Percentiles rank a stretch among this genome's conserved stretches.
phyloP scores from a whole-genome alignment of 352 stramenopile species.

The Elongisporangium prolatum region DNA sequence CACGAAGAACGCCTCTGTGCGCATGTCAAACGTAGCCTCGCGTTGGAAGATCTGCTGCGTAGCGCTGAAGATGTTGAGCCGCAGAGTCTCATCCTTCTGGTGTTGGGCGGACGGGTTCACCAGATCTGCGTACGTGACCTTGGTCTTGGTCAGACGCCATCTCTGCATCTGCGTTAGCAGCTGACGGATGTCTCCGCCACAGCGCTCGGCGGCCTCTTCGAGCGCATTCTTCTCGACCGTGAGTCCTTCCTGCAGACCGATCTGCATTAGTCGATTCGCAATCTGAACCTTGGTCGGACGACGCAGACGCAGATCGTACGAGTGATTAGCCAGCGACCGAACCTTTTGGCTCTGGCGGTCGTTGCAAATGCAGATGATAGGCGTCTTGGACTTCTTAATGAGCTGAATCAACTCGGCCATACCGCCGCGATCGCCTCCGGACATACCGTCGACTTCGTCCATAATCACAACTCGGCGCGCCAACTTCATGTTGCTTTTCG shows the following conservation, averaged over 20 bases:
- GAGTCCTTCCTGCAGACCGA: slow-evolving; percentile 88
- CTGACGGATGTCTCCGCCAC: slow-evolving; percentile 97
- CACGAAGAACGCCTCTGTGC: slow-evolving; percentile 98
- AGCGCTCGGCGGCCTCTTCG: slow-evolving; percentile 95
- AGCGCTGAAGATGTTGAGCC: slow-evolving; percentile 94
- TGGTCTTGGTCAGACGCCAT: slow-evolving; percentile 84
- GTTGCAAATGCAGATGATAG: slow-evolving; percentile 99
- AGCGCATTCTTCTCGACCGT: slow-evolving; percentile 95
- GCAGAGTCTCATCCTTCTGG: slow-evolving; percentile 92
- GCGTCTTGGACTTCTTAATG: slow-evolving; percentile 98
- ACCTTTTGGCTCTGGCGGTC: slow-evolving; percentile 96
- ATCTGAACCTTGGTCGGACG: slow-evolving; percentile 93
- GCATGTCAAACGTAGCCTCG: slow-evolving; percentile 66
- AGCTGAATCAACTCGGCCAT: slow-evolving; percentile 98
- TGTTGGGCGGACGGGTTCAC: slow-evolving; percentile 72
- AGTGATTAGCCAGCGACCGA: slow-evolving; percentile 95
- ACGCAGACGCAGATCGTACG: slow-evolving; percentile 95
- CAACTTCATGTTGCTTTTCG: slow-evolving; percentile 52
- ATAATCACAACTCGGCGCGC: slow-evolving; percentile 95
- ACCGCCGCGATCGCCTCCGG: slow-evolving; percentile 93
- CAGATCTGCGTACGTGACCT: slow-evolving; percentile 85
- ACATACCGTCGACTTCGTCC: slow-evolving; percentile 99
- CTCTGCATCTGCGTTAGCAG: slow-evolving; percentile 97
- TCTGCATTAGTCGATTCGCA: slow-evolving; percentile 89
- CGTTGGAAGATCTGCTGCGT: slow-evolving; percentile 91